Evolutionary conservation across 202 grass and related monocot species (phyloP), one percentile per base, ranked within the genome.

Genomic region (Brachypodium distachyon): DNA sequence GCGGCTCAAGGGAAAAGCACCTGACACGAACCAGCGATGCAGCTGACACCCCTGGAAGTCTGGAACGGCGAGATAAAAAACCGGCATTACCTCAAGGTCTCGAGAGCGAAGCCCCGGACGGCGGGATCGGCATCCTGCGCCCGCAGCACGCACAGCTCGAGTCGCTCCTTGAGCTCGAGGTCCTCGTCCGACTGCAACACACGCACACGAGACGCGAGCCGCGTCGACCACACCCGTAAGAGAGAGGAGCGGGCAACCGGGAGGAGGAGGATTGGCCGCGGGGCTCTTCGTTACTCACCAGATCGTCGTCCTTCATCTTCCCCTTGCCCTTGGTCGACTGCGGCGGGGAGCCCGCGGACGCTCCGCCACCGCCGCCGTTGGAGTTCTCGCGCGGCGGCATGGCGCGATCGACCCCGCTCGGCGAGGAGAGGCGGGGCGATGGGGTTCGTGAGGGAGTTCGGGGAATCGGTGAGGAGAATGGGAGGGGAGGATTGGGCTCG

Each of bases 151-250:
- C 86, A 94, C 27, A 84, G 72, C 76, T 94, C 91, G 48, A 94
- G 77, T 51, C 90, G 79, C 77, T 88, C 82, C 82, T 90, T 94
- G 34, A 94, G 57, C 49, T 76, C 88, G 82, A 59, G 85, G 73
- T 94, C 91, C 82, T 90, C 88, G 29, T 90, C 88, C 46, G 91
- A 86, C 91, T 94, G 80, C 76, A 69, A 17, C 54, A 49, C 26
- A 27, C 38, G 61, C 26, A 27, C 38, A 76, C 39, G 12, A 18
- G 21, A 38, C 49, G 19, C 14, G 27, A 21, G 23, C 23, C 76
- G 33, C 8, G 28, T n/a, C 16, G 12, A 12, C 25, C 13, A 18
- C 13, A 55, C 10, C 50, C n/a, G 48, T 70, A 12, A 36, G 52
- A 36, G 27, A 23, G 50, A 17, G 1, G 33, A 4, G 16, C 21